Evolutionary conservation across 1,284 basidiomycete genomes (phyloP).

Genomic region (Microbotryomycetes sp.): DNA sequence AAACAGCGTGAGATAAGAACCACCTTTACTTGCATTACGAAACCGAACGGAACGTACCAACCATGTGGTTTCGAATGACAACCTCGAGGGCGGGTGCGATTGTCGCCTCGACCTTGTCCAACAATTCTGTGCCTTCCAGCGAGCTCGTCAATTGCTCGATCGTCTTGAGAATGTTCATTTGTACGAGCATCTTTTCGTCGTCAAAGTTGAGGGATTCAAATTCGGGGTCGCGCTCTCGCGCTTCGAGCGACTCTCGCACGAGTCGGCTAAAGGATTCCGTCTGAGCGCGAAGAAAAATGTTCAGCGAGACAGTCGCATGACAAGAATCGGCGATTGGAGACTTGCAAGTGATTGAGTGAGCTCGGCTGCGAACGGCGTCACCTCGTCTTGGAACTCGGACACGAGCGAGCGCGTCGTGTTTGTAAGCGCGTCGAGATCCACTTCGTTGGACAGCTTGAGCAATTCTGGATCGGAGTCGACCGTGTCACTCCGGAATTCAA

Average conservation of each 20-base stretch:
- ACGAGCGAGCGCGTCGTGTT: slow-evolving; percentile 76
- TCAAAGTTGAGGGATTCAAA: slow-evolving; percentile 16
- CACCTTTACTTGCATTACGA: background rate
- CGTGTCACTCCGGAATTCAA: background rate
- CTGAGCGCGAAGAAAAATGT: slow-evolving; percentile 41
- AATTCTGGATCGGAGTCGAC: slow-evolving; percentile 55
- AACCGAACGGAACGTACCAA: slow-evolving; percentile 42
- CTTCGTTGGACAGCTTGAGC: slow-evolving; percentile 78
- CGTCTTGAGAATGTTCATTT: slow-evolving; percentile 44
- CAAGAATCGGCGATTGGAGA: slow-evolving; percentile 15
- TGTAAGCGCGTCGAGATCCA: slow-evolving; percentile 78
- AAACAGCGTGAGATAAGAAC: background rate
- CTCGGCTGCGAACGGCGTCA: slow-evolving; percentile 77
- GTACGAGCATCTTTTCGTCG: slow-evolving; percentile 35
- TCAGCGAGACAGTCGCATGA: background rate
- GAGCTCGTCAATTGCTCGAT: slow-evolving; percentile 51
- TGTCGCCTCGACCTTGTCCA: slow-evolving; percentile 71
- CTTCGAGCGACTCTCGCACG: slow-evolving; percentile 53
- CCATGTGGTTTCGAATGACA: slow-evolving; percentile 51
- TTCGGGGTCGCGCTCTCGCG: slow-evolving; percentile 43
- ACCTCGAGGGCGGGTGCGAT: slow-evolving; percentile 69
- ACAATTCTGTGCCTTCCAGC: slow-evolving; percentile 66
- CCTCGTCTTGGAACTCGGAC: slow-evolving; percentile 71
- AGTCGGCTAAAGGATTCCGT: slow-evolving; percentile 75
- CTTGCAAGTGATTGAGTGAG: slow-evolving; percentile 67